Percentiles rank a stretch among this genome's conserved stretches.
phyloP scores from a whole-genome alignment of 2,329 filamentous ascomycete species.

The Aspergillus sp. region DNA sequence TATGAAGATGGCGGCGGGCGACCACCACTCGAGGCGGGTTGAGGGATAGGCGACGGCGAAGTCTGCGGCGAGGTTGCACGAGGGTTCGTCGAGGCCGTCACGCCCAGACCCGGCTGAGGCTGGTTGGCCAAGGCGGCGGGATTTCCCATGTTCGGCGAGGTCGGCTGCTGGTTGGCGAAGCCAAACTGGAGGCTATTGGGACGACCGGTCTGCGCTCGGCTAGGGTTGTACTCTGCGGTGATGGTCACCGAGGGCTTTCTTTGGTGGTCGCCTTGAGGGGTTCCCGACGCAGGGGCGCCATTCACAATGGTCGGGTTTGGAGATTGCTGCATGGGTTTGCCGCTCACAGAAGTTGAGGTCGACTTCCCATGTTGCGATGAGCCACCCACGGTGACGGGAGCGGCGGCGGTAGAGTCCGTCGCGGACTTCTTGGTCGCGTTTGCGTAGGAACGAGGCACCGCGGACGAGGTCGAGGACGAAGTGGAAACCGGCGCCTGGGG shows the following conservation, averaged over 20 bases:
- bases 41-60: constrained; percentile 90
- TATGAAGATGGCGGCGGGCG: constrained; percentile 78
- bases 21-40: constrained; percentile 78
- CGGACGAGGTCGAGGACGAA: constrained; percentile 36
- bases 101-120: constrained; percentile 40
- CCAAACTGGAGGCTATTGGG: constrained; percentile 74
- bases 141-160: constrained; percentile 63
- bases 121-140: constrained; percentile 49
- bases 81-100: constrained; percentile 62
- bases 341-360: constrained; percentile 77
- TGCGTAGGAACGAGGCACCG: constrained; percentile 61
- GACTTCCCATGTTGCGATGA: constrained; percentile 56
- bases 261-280: constrained; percentile 65
- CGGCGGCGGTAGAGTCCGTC: constrained; percentile 51
- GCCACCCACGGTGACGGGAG: constrained; percentile 55
- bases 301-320: constrained; percentile 58
- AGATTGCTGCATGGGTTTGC: constrained; percentile 61
- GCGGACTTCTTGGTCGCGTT: constrained; percentile 61
- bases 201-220: constrained; percentile 66
- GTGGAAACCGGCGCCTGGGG: constrained; percentile 27
- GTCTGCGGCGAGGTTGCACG: constrained; percentile 79
- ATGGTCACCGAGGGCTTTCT: constrained; percentile 91
- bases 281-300: constrained; percentile 53
- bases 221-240: constrained; percentile 75
- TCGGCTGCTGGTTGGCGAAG: constrained; percentile 62